These are phyloP conservation scores for Phytopythium delawarense DNA, from an alignment of 352 stramenopile species.

Conservation along the genomic window DNA sequence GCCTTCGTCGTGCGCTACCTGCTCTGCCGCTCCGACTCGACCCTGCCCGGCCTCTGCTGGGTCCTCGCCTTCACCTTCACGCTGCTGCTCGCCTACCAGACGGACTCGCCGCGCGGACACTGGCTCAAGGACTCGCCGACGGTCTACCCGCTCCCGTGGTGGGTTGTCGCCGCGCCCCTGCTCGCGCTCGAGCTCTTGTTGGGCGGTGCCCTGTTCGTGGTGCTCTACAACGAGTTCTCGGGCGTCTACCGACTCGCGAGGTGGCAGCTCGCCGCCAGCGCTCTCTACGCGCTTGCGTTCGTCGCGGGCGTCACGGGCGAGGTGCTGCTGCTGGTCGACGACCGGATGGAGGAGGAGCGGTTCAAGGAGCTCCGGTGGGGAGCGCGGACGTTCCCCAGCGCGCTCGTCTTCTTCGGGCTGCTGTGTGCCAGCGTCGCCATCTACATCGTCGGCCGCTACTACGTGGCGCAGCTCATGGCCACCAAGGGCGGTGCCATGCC, in stretches of 20 bases:
- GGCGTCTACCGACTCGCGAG: slow-evolving; percentile 72
- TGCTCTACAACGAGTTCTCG: slow-evolving; percentile 78
- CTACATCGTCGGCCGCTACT: slow-evolving; percentile 77
- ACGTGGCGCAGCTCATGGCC: slow-evolving; percentile 81
- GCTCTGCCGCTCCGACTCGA: slow-evolving; percentile 74
- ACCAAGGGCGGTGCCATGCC: slow-evolving; percentile 71
- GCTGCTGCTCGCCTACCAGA: slow-evolving; percentile 72
- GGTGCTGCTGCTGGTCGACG: slow-evolving; percentile 64
- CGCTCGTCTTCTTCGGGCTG: slow-evolving; percentile 74
- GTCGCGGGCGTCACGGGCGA: slow-evolving; percentile 55
- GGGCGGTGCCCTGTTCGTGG: slow-evolving; percentile 38
- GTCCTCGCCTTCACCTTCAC: slow-evolving; percentile 78
- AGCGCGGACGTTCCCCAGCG: slow-evolving; percentile 67
- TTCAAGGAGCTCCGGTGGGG: slow-evolving; percentile 71
- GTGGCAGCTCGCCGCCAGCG: slow-evolving; percentile 69
- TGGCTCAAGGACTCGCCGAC: slow-evolving; percentile 12
- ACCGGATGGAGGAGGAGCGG: slow-evolving; percentile 1
- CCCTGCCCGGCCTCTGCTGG: slow-evolving; percentile 71
- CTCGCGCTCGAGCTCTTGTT: slow-evolving; percentile 69
- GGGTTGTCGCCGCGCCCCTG: slow-evolving; percentile 57
- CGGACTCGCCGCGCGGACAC: slow-evolving; percentile 44
- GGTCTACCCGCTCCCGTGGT: slow-evolving; percentile 61
- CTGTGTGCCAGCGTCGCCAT: slow-evolving; percentile 67
- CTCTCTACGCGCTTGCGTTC: slow-evolving; percentile 66
- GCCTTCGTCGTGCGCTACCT: slow-evolving; percentile 79